These are phyloP conservation scores for Colletotrichum lini DNA, from an alignment of 2,329 filamentous ascomycete species.

Conservation along the genomic window DNA sequence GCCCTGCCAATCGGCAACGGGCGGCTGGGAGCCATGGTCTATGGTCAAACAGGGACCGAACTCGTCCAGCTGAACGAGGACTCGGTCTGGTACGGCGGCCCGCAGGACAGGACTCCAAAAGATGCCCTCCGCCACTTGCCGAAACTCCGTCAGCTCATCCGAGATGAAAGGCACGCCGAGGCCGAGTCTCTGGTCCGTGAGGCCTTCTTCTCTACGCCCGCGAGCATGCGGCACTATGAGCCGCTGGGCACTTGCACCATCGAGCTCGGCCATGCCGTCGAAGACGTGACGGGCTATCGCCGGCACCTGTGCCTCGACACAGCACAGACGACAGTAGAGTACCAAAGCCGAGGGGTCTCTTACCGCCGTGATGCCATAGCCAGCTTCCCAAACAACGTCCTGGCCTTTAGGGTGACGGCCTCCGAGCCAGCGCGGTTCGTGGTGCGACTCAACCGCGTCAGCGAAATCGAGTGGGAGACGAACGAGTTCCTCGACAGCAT, in stretches of 20 bases:
- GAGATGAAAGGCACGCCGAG: slow-evolving; percentile 48
- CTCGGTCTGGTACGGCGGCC: slow-evolving; percentile 60
- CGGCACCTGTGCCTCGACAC: slow-evolving; percentile 42
- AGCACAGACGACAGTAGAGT: slow-evolving; percentile 33
- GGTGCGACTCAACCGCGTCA: slow-evolving; percentile 48
- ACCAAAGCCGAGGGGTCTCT: slow-evolving; percentile 37
- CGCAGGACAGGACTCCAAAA: slow-evolving; percentile 56
- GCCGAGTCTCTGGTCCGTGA: slow-evolving; percentile 42
- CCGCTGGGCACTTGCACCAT: slow-evolving; percentile 55
- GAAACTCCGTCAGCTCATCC: slow-evolving; percentile 54
- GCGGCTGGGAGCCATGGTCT: slow-evolving; percentile 55
- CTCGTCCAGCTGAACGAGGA: slow-evolving; percentile 62
- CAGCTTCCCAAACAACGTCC: slow-evolving; percentile 46
- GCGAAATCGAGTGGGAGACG: slow-evolving; percentile 59
- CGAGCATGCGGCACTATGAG: slow-evolving; percentile 63
- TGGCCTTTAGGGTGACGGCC: slow-evolving; percentile 44
- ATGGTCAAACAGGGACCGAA: slow-evolving; percentile 54
- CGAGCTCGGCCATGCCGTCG: slow-evolving; percentile 54
- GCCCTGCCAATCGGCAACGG: slow-evolving; percentile 61
- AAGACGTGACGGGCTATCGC: slow-evolving; percentile 38
- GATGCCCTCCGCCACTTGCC: slow-evolving; percentile 52
- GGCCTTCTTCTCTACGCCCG: slow-evolving; percentile 61
- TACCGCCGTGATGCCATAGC: slow-evolving; percentile 46
- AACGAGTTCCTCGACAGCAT: slow-evolving; percentile 60
- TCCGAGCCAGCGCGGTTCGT: slow-evolving; percentile 42